Evolutionary conservation across 768 basidiomycete genomes (phyloP).

Genomic region (Russula lepida): DNA sequence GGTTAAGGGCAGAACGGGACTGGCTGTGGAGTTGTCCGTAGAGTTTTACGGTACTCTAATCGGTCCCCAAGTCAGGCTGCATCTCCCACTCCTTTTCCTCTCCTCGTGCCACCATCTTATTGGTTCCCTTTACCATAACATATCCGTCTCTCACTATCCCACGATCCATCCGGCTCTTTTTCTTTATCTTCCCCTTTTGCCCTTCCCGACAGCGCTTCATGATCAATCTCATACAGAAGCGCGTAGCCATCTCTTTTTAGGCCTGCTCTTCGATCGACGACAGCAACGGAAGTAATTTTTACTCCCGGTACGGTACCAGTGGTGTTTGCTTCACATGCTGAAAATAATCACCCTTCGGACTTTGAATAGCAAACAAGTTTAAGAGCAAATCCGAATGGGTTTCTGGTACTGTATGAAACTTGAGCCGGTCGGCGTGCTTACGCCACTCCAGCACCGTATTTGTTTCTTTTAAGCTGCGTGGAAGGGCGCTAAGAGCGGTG

Average conservation of each 20-base stretch:
- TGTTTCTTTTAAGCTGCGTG: not conserved
- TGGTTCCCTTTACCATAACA: not conserved
- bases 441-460: not conserved
- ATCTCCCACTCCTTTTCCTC: not conserved
- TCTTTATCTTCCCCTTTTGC: not conserved
- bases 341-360: too few species aligned
- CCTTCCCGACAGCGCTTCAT: not conserved
- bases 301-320: too few species aligned
- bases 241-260: too few species aligned
- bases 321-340: too few species aligned
- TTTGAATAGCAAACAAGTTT: not conserved
- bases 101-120: not conserved
- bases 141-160: not conserved
- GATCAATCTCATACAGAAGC: not conserved
- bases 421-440: not conserved
- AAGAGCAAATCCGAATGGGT: not conserved
- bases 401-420: not conserved
- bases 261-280: not conserved
- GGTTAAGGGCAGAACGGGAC: slow-evolving; percentile 6
- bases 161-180: not conserved
- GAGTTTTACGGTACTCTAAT: not conserved
- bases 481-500: not conserved
- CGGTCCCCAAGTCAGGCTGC: not conserved
- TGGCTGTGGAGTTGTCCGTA: not conserved
- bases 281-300: not conserved